Percentiles rank a stretch among this genome's conserved stretches.
Conservation (phyloP, 768 basidiomycete genomes). For the Tulasnella calospora region DNA sequence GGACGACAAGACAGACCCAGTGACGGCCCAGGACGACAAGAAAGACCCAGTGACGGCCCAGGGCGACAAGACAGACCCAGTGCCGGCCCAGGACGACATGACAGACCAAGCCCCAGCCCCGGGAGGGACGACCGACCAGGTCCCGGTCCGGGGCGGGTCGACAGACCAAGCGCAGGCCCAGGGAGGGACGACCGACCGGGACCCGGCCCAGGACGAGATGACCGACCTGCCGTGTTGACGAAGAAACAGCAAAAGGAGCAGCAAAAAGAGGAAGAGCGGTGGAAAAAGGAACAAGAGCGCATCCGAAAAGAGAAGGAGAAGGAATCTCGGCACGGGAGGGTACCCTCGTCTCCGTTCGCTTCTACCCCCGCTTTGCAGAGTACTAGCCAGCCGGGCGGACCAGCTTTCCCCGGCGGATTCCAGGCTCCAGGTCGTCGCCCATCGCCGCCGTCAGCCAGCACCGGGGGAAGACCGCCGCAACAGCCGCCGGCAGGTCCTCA, state of each 20-base stretch:
- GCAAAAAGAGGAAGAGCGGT: conserved; percentile 19
- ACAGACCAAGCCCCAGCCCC: not conserved
- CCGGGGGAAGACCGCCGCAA: not conserved
- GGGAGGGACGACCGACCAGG: not conserved
- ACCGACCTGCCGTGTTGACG: not conserved
- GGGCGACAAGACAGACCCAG: not conserved
- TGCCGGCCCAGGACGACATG: conserved; percentile 5
- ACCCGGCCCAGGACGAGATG: not conserved
- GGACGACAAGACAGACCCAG: too few relatives aligned
- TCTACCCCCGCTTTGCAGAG: not conserved
- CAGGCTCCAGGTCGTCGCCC: not conserved
- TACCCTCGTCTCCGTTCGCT: conserved; percentile 31
- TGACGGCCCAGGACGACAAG: not conserved
- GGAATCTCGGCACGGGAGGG: conserved; percentile 27
- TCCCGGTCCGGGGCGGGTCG: not conserved
- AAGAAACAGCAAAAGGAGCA: conserved; percentile 8
- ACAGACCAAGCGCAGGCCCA: not conserved
- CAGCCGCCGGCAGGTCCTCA: not conserved
- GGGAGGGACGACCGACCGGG: not conserved
- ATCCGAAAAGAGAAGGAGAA: conserved; percentile 34
- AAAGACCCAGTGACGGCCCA: too few relatives aligned
- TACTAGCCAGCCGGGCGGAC: not conserved
- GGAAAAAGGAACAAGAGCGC: conserved; percentile 36
- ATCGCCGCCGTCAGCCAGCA: not conserved
- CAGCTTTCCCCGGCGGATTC: conserved; percentile 33